Conservation (phyloP, 768 basidiomycete genomes). For the Termitomyces sp. region DNA sequence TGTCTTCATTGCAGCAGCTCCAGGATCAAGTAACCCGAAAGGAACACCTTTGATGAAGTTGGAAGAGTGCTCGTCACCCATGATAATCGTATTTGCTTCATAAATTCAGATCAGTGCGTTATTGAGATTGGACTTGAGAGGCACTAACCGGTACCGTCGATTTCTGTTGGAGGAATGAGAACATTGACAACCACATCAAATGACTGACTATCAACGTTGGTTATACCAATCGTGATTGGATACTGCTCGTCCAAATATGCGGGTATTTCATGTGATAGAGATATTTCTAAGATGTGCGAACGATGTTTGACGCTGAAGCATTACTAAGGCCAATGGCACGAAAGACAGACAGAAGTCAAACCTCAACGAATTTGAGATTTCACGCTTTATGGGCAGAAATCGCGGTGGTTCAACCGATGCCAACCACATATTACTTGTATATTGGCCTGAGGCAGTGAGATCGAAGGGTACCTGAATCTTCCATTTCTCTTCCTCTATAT, state of each 20-base stretch:
- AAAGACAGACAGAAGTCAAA: slow-evolving; percentile 23
- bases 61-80: slow-evolving; percentile 61
- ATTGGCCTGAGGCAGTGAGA: slow-evolving; percentile 31
- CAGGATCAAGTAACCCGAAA: slow-evolving; percentile 60
- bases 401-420: slow-evolving; percentile 44
- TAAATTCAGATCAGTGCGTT: neutral
- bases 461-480: slow-evolving; percentile 56
- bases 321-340: slow-evolving; percentile 3
- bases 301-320: slow-evolving; percentile 51
- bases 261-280: slow-evolving; percentile 53
- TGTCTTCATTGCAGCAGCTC: slow-evolving; percentile 52
- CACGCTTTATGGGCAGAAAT: slow-evolving; percentile 47
- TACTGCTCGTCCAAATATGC: slow-evolving; percentile 82
- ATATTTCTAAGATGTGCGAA: slow-evolving; percentile 51
- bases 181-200: slow-evolving; percentile 69
- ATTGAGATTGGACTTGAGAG: neutral
- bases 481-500: slow-evolving; percentile 60
- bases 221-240: slow-evolving; percentile 64
- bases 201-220: slow-evolving; percentile 64
- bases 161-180: slow-evolving; percentile 74
- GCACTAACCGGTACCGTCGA: slow-evolving; percentile 62
- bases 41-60: slow-evolving; percentile 69
- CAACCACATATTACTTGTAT: slow-evolving; percentile 46
- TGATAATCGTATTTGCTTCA: slow-evolving; percentile 52
- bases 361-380: slow-evolving; percentile 40